Percentiles rank a stretch among this genome's conserved stretches.
phyloP scores from a whole-genome alignment of 2,329 filamentous ascomycete genomes.

The Diaporthe vaccinii region DNA sequence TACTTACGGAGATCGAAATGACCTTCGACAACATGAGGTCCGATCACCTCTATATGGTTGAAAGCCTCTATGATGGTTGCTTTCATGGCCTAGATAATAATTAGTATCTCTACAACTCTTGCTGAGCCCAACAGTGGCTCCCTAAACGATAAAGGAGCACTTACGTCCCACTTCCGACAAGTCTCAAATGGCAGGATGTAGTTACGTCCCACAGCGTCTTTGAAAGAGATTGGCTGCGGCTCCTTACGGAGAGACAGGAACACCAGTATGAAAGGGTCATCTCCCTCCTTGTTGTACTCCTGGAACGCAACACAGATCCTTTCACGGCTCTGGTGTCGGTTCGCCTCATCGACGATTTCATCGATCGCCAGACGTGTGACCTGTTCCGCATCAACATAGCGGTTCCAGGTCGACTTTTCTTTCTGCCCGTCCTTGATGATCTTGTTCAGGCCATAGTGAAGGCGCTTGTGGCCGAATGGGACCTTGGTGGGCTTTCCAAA shows the following conservation, averaged over 20 bases:
- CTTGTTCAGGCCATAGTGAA: constrained; percentile 28
- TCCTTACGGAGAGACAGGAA: constrained; percentile 35
- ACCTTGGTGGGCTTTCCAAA: background rate
- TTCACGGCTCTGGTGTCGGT: constrained; percentile 31
- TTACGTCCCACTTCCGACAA: constrained; percentile 28
- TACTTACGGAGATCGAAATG: constrained; percentile 32
- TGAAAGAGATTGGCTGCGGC: constrained; percentile 32
- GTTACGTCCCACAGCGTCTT: constrained; percentile 21
- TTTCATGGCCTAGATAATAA: background rate
- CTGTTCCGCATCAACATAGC: constrained; percentile 6
- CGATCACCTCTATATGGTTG: background rate
- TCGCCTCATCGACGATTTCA: constrained; percentile 23
- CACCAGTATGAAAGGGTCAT: constrained; percentile 14
- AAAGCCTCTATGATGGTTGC: background rate
- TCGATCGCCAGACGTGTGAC: background rate
- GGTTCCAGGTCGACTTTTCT: constrained; percentile 3
- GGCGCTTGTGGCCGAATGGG: constrained; percentile 36
- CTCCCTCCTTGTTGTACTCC: background rate
- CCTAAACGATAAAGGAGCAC: background rate
- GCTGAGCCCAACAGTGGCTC: background rate
- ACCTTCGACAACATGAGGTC: constrained; percentile 19
- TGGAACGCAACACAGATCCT: constrained; percentile 31
- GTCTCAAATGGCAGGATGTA: constrained; percentile 29
- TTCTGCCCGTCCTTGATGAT: constrained; percentile 12
- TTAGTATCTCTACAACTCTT: background rate